A percentile compares a stretch with the other conserved stretches of the same genome.
Evolutionary conservation across 352 stramenopile species (phyloP).

Genomic region (Phytopythium vexans): DNA sequence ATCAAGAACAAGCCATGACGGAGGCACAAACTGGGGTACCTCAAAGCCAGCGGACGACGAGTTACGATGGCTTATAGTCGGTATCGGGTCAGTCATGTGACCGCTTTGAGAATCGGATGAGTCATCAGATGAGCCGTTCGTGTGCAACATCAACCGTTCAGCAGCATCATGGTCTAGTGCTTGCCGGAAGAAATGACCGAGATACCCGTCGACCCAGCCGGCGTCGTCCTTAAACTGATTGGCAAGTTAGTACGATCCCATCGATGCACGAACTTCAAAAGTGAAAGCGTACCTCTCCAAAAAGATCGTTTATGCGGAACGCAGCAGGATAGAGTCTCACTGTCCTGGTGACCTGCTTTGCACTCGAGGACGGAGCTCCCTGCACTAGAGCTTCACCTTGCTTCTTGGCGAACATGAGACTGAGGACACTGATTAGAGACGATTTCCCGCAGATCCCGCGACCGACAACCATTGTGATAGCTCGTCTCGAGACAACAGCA

Average conservation of each 20-base stretch:
- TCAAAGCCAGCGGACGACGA: no score
- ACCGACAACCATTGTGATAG: constrained; percentile 49
- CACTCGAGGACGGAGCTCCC: not conserved
- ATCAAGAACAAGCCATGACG: constrained; percentile 68
- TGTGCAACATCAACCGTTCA: no score
- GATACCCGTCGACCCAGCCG: constrained; percentile 53
- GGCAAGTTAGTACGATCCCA: not conserved
- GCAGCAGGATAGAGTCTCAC: constrained; percentile 40
- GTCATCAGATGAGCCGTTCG: no score
- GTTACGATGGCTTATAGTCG: no score
- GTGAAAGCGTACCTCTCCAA: constrained; percentile 33
- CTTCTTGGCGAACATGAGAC: constrained; percentile 16
- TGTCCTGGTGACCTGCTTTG: constrained; percentile 13
- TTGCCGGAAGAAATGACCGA: constrained; percentile 54
- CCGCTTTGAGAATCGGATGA: no score
- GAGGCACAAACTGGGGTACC: constrained; percentile 2
- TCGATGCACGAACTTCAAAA: not conserved
- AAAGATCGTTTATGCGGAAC: constrained; percentile 44
- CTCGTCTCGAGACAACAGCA: constrained; percentile 29
- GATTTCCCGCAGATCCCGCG: constrained; percentile 56
- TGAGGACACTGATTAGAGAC: constrained; percentile 41
- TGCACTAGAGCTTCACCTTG: constrained; percentile 2
- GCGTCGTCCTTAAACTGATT: constrained; percentile 37
- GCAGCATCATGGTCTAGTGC: no score
- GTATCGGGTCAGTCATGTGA: no score